A percentile compares a stretch with the other conserved stretches of the same genome.
These are phyloP conservation scores for Exobasidium rhododendri DNA, from an alignment of 1,284 basidiomycete species.

Conservation along the genomic window DNA sequence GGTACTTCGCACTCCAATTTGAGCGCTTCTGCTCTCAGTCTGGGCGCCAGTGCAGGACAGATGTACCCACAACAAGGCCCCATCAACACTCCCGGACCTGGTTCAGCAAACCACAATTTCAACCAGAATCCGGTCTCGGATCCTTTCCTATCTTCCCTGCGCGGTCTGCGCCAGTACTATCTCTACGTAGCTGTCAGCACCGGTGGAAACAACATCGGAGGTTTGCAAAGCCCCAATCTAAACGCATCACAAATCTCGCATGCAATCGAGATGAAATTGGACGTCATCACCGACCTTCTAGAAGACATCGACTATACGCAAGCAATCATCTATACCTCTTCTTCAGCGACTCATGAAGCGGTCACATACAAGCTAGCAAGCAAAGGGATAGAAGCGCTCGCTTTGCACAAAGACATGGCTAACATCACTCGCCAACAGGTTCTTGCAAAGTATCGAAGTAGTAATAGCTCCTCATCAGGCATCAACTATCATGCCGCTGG, in stretches of 20 bases:
- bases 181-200: constrained; percentile 53
- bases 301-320: constrained; percentile 70
- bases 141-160: constrained; percentile 30
- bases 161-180: constrained; percentile 46
- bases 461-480: constrained; percentile 22
- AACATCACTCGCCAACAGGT: constrained; percentile 73
- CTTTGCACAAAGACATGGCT: constrained; percentile 77
- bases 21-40: not conserved
- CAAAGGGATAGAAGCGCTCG: constrained; percentile 77
- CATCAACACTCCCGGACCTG: constrained; percentile 34
- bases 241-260: constrained; percentile 56
- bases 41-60: not conserved
- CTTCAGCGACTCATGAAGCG: constrained; percentile 51
- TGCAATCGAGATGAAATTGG: constrained; percentile 90
- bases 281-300: constrained; percentile 86
- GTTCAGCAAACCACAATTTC: constrained; percentile 31
- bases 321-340: constrained; percentile 49
- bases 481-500: constrained; percentile 25
- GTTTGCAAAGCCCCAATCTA: constrained; percentile 84
- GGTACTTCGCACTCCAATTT: not conserved
- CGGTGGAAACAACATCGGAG: constrained; percentile 61
- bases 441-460: constrained; percentile 72
- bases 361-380: constrained; percentile 73
- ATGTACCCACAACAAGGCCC: not conserved
- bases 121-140: constrained; percentile 27